phyloP scores from a whole-genome alignment of 1,284 basidiomycete species.

The Pseudozyma sp. region DNA sequence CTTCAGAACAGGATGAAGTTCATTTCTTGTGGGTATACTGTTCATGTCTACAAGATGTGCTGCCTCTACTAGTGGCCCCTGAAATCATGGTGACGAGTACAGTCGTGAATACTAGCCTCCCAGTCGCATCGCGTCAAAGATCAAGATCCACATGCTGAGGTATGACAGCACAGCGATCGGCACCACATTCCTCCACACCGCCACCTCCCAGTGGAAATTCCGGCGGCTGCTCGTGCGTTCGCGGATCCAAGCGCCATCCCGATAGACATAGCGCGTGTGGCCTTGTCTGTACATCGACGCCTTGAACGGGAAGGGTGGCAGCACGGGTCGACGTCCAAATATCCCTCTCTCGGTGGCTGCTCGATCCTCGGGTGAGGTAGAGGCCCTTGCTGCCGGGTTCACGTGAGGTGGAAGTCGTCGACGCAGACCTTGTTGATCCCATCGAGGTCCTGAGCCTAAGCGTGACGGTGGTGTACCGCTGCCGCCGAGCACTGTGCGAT shows the following conservation, averaged over 20 bases:
- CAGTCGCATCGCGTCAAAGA: constrained; percentile 47
- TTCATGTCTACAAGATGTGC: too few relatives aligned
- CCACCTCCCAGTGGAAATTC: constrained; percentile 67
- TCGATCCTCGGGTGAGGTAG: neutral
- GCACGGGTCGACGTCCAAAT: constrained; percentile 10
- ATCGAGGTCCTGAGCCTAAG: neutral
- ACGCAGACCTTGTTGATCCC: constrained; percentile 14
- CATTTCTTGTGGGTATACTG: too few relatives aligned
- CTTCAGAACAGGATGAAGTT: too few relatives aligned
- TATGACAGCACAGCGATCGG: constrained; percentile 63
- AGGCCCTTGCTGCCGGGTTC: neutral
- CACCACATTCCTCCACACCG: constrained; percentile 64
- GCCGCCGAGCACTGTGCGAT: constrained; percentile 30
- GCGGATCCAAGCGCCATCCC: constrained; percentile 17
- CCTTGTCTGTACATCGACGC: constrained; percentile 22
- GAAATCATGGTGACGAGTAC: too few relatives aligned
- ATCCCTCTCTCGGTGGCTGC: neutral
- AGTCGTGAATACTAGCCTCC: neutral
- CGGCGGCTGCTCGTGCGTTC: constrained; percentile 48
- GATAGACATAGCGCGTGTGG: constrained; percentile 19
- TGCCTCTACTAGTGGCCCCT: too few relatives aligned
- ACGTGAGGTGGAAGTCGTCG: neutral
- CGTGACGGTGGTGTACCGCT: constrained; percentile 10
- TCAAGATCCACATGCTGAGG: constrained; percentile 60
- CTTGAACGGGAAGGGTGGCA: constrained; percentile 20